Evolutionary conservation across 2,329 filamentous ascomycete genomes (phyloP).

Genomic region (Pseudopyrenochaeta lycopersici): DNA sequence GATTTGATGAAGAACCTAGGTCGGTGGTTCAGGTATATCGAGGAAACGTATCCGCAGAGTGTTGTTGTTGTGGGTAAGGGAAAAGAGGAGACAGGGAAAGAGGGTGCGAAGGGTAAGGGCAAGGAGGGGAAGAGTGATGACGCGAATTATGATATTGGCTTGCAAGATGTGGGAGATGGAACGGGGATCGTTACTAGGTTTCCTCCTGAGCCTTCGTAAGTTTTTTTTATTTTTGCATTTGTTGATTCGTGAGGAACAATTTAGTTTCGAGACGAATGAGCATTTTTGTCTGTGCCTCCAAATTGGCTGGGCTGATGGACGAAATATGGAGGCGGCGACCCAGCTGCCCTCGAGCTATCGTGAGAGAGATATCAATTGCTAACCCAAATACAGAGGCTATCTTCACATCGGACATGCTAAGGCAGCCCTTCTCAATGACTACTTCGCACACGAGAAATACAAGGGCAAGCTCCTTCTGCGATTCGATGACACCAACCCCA

Average conservation of each 20-base stretch:
- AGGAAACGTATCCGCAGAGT: slow-evolving; percentile 81
- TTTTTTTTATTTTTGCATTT: slow-evolving; percentile 17
- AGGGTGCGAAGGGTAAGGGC: slow-evolving; percentile 65
- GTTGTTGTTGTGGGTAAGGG: slow-evolving; percentile 66
- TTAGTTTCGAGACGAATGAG: background rate
- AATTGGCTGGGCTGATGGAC: too few relatives aligned
- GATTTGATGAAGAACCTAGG: slow-evolving; percentile 78
- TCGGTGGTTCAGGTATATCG: slow-evolving; percentile 88
- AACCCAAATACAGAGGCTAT: slow-evolving; percentile 66
- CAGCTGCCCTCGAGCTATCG: too few relatives aligned
- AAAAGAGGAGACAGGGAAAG: slow-evolving; percentile 62
- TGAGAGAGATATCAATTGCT: too few relatives aligned
- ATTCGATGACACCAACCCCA: slow-evolving; percentile 97
- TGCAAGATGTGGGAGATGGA: slow-evolving; percentile 82
- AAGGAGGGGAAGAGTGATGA: slow-evolving; percentile 77
- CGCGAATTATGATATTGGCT: slow-evolving; percentile 86
- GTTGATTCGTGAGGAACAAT: background rate
- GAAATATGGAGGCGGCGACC: too few relatives aligned
- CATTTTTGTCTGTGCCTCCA: too few relatives aligned
- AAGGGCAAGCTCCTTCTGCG: slow-evolving; percentile 89
- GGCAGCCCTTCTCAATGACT: slow-evolving; percentile 91
- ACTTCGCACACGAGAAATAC: slow-evolving; percentile 94
- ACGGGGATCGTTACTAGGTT: slow-evolving; percentile 85
- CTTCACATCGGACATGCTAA: slow-evolving; percentile 97
- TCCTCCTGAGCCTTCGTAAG: slow-evolving; percentile 88